A percentile compares a stretch with the other conserved stretches of the same genome.
Conservation (phyloP, 1,139 yeast species). For the Arxiozyma bovina region DNA sequence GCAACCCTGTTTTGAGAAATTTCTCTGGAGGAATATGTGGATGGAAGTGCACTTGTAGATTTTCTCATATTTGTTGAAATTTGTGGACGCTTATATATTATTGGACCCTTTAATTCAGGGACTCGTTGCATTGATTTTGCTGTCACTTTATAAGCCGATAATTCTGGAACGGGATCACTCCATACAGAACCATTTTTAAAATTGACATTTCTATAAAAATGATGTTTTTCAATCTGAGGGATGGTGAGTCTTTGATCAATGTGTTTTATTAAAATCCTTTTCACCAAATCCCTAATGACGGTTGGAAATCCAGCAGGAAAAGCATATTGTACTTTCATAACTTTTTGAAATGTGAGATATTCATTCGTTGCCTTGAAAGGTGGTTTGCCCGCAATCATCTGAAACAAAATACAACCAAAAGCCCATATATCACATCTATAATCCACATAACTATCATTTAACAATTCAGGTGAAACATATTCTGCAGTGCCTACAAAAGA, state of each 20-base stretch:
- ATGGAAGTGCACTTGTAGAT: background rate
- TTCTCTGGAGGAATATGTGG: background rate
- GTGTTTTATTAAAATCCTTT: slow-evolving; percentile 52
- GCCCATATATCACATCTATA: slow-evolving; percentile 95
- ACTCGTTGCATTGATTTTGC: slow-evolving; percentile 38
- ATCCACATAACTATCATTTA: slow-evolving; percentile 76
- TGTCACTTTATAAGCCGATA: slow-evolving; percentile 60
- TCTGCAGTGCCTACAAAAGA: slow-evolving; percentile 73
- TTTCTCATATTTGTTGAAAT: background rate
- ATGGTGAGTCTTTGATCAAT: slow-evolving; percentile 68
- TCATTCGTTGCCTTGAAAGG: slow-evolving; percentile 97
- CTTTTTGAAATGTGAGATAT: slow-evolving; percentile 87
- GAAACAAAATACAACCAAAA: slow-evolving; percentile 85
- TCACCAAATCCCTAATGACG: slow-evolving; percentile 62
- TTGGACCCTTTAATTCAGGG: slow-evolving; percentile 24
- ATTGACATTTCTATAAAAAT: slow-evolving; percentile 58
- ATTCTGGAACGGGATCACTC: slow-evolving; percentile 62
- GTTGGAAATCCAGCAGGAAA: slow-evolving; percentile 74
- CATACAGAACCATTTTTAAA: slow-evolving; percentile 60
- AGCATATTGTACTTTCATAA: slow-evolving; percentile 67
- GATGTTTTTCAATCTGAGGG: slow-evolving; percentile 64
- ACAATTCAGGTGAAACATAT: slow-evolving; percentile 87
- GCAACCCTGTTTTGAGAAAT: background rate
- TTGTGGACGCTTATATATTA: slow-evolving; percentile 14
- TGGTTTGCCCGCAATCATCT: slow-evolving; percentile 88